Evolutionary conservation across 768 basidiomycete species (phyloP).

Genomic region (Xanthoconium purpureum): DNA sequence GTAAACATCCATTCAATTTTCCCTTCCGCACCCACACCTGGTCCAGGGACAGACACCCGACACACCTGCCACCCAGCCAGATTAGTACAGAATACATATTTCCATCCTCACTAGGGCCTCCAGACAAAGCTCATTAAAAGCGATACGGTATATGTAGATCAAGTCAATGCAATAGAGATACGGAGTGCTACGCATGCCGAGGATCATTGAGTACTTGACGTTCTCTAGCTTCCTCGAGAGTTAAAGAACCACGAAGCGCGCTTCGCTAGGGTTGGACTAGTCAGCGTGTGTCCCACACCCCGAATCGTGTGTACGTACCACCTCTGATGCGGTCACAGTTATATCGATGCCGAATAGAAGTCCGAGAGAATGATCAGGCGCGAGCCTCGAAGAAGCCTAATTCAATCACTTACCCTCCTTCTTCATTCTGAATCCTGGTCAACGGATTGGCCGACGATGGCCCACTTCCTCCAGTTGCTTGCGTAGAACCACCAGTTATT

Average conservation of each 20-base stretch:
- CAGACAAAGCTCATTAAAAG: constrained; percentile 22
- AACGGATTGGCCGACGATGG: constrained; percentile 61
- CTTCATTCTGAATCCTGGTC: constrained; percentile 76
- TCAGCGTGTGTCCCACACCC: constrained; percentile 19
- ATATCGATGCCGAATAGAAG: constrained; percentile 9
- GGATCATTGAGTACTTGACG: constrained; percentile 11
- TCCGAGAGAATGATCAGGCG: constrained; percentile 20
- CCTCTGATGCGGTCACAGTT: constrained; percentile 27
- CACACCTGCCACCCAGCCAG: constrained; percentile 12
- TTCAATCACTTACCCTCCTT: constrained; percentile 54
- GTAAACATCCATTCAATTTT: constrained; percentile 22
- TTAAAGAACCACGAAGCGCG: constrained; percentile 94
- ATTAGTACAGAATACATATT: constrained; percentile 29
- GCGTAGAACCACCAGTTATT: constrained; percentile 37
- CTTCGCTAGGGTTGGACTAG: constrained; percentile 57
- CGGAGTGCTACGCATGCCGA: constrained; percentile 10
- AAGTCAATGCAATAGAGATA: constrained; percentile 17
- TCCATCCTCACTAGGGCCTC: constrained; percentile 4
- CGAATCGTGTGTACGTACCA: constrained; percentile 28
- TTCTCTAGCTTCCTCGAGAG: constrained; percentile 54
- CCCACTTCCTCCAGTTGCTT: constrained; percentile 41
- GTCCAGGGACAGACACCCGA: constrained; percentile 20
- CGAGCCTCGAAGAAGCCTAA: constrained; percentile 12
- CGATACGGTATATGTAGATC: constrained; percentile 32
- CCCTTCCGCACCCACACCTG: constrained; percentile 22